phyloP scores from a whole-genome alignment of 352 stramenopile species.

The Phytopythium montanum region DNA sequence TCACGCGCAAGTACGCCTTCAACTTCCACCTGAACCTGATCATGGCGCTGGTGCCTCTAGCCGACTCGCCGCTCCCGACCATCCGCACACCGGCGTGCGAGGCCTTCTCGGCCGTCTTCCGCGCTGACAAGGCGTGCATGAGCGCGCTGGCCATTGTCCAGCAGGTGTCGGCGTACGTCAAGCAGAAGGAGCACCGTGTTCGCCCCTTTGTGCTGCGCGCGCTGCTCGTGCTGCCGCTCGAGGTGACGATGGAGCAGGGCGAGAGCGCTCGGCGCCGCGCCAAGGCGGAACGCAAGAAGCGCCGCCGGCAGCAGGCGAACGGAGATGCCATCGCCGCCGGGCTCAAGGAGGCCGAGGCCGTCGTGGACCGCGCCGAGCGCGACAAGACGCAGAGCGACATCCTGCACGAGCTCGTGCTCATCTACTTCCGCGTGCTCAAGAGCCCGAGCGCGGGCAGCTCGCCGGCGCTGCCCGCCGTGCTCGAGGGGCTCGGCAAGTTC shows the following conservation, averaged over 20 bases:
- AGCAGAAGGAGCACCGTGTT: constrained; percentile 80
- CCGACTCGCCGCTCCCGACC: constrained; percentile 53
- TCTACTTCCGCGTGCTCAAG: constrained; percentile 97
- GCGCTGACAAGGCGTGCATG: constrained; percentile 63
- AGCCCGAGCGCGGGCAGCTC: constrained; percentile 68
- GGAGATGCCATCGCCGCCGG: constrained; percentile 88
- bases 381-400: constrained; percentile 95
- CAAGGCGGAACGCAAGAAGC: constrained; percentile 84
- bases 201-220: constrained; percentile 74
- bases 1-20: constrained; percentile 84
- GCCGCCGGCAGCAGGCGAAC: constrained; percentile 64
- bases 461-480: constrained; percentile 87
- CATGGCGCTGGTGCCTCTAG: constrained; percentile 74
- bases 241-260: constrained; percentile 85
- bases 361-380: constrained; percentile 90
- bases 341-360: constrained; percentile 93
- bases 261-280: constrained; percentile 73
- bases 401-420: constrained; percentile 93
- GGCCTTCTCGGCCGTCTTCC: constrained; percentile 72
- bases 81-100: constrained; percentile 56
- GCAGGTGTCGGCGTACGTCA: constrained; percentile 81
- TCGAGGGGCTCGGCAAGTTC: constrained; percentile 94
- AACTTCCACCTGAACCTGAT: constrained; percentile 88
- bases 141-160: constrained; percentile 75
- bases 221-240: constrained; percentile 74